Base-by-base conservation (phyloP, 208 protist species). In the Novymonas esmeraldas region DNA sequence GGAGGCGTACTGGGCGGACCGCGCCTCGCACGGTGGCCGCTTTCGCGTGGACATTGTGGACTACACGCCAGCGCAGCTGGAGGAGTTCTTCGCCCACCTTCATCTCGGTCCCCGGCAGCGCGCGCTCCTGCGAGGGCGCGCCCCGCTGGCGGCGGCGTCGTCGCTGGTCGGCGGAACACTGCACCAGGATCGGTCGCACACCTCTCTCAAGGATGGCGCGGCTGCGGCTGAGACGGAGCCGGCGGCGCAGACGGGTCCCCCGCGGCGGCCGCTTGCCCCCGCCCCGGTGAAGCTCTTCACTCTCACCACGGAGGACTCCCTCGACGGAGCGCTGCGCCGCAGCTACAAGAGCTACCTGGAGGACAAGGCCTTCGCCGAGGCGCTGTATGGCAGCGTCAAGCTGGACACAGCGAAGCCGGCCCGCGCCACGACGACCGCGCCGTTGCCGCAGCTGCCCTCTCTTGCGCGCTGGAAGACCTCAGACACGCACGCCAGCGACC, bases 241-340 rank as follows among this genome's bases (percentile, higher is more conserved):
- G 20, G 13, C 38, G 18, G 29, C n/a, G 44, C 13, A 39, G n/a
- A 24, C 26, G 7, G 41, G 16, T 36, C 26, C 52, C 57, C 45
- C 46, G 18, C 60, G 20, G 10, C 46, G 34, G 31, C 45, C 46
- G 20, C 41, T 61, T 7, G 22, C 58, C 46, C 65, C 66, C 3
- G 85, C 83, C 6, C 87, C 87, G 14, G 87, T 95, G 29, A 95
- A 95, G 65, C 77, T 95, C 20, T 95, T 93, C 75, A 93, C 90
- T 18, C 84, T 95, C 34, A 95, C 90, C 1, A 85, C 85, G 11
- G 68, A 83, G 49, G 56, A 42, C 18, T 76, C 80, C 16, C 59
- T 93, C 22, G 56, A 82, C 11, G 76, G 64, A 7, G 90, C 90
- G 11, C 60, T 95, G 46, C 56, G 67, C 28, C 83, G 86, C 44